Evolutionary conservation across 2,329 filamentous ascomycete genomes (phyloP).

Genomic region (Claviceps citrina): DNA sequence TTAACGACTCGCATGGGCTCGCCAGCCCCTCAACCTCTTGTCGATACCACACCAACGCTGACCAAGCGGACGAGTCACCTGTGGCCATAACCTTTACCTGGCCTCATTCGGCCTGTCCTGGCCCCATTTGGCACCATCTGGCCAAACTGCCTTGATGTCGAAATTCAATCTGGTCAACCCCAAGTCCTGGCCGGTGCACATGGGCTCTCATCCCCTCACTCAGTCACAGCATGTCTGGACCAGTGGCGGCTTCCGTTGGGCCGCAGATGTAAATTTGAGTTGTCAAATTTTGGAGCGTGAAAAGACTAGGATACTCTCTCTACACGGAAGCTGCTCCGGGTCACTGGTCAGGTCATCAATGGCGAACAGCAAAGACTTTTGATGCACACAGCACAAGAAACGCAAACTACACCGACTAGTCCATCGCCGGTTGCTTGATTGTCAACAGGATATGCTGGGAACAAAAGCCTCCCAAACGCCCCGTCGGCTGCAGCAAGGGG

Average conservation of each 20-base stretch:
- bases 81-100: neutral
- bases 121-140: neutral
- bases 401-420: neutral
- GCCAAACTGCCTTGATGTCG: neutral
- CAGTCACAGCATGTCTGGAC: neutral
- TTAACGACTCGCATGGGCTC: neutral
- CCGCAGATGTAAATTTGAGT: neutral
- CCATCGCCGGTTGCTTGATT: neutral
- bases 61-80: neutral
- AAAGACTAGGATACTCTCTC: neutral
- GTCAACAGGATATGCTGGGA: neutral
- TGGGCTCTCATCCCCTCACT: neutral
- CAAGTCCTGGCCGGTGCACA: neutral
- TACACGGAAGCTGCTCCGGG: neutral
- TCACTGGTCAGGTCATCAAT: neutral
- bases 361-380: neutral
- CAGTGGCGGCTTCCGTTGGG: neutral
- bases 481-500: slow-evolving; percentile 4
- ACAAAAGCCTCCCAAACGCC: neutral
- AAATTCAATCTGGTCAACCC: neutral
- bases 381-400: neutral
- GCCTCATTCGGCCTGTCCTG: neutral
- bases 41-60: neutral
- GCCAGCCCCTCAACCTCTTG: neutral
- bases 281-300: neutral